Conservation (phyloP, 352 stramenopile genomes). For the Pythium biforme region DNA sequence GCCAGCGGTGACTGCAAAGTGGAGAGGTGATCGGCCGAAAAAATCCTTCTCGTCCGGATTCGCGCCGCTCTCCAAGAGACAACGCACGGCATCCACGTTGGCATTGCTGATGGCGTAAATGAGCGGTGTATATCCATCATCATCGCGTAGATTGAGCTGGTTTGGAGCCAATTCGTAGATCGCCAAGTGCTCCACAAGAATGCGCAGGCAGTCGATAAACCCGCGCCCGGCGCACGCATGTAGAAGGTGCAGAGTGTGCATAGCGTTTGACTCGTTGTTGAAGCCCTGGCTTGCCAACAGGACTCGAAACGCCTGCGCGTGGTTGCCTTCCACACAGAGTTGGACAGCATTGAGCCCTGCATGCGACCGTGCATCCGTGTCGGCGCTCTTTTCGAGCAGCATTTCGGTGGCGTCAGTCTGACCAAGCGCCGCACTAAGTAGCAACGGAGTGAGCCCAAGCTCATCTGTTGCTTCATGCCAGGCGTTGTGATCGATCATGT, state of each 20-base stretch:
- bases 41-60: conserved; percentile 59
- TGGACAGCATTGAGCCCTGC: conserved; percentile 49
- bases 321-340: conserved; percentile 62
- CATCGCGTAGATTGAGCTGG: conserved; percentile 51
- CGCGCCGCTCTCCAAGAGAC: conserved; percentile 55
- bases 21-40: conserved; percentile 64
- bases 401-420: conserved; percentile 65
- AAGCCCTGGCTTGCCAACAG: conserved; percentile 57
- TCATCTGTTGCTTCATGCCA: conserved; percentile 76
- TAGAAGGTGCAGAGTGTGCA: conserved; percentile 48
- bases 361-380: conserved; percentile 44
- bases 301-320: conserved; percentile 40
- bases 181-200: conserved; percentile 47
- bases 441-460: conserved; percentile 59
- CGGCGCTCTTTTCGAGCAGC: conserved; percentile 62
- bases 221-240: conserved; percentile 64
- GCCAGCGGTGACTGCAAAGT: conserved; percentile 50
- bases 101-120: conserved; percentile 75
- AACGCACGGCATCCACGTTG: conserved; percentile 44
- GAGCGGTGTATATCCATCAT: conserved; percentile 76
- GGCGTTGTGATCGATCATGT: conserved; percentile 86
- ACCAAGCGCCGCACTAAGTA: conserved; percentile 55
- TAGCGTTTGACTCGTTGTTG: conserved; percentile 34
- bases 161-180: conserved; percentile 12
- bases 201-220: conserved; percentile 49